A percentile compares a stretch with the other conserved stretches of the same genome.
Conservation (phyloP, 306 rosid genomes). For the Casuarina cunninghamiana region DNA sequence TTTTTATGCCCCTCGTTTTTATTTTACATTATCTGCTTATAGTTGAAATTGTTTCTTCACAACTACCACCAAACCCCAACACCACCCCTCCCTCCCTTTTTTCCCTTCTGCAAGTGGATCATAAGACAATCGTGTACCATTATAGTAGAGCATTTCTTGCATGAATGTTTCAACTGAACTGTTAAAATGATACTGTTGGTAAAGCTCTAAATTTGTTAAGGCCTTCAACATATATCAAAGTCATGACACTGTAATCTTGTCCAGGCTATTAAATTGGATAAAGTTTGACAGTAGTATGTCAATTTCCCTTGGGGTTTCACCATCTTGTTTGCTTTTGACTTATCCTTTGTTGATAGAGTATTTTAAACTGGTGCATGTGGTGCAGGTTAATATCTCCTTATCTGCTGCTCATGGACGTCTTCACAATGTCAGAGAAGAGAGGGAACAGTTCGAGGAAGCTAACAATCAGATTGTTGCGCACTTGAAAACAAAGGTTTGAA, state of each 20-base stretch:
- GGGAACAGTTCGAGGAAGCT: conserved; percentile 97
- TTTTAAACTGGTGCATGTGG: conserved; percentile 27
- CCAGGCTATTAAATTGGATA: neutral
- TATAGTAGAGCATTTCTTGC: neutral
- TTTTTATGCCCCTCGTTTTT: too few relatives aligned
- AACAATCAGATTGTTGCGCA: conserved; percentile 86
- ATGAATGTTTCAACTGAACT: conserved; percentile 5
- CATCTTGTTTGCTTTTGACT: conserved; percentile 3
- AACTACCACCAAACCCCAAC: too few relatives aligned
- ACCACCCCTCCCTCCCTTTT: too few relatives aligned
- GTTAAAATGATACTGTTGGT: conserved; percentile 2
- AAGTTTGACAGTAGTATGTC: neutral
- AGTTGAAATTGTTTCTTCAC: neutral
- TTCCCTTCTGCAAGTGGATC: too few relatives aligned
- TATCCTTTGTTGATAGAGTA: conserved; percentile 23
- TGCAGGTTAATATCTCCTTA: conserved; percentile 78
- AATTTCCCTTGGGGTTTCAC: neutral
- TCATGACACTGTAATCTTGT: neutral
- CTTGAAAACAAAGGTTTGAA: conserved; percentile 67
- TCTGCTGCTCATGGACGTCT: conserved; percentile 87
- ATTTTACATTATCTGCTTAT: neutral
- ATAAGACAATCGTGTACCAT: too few relatives aligned
- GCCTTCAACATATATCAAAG: conserved; percentile 1
- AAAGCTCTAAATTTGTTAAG: neutral
- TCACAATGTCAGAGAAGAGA: conserved; percentile 86